Evolutionary conservation across 2,329 filamentous ascomycete species (phyloP).

Genomic region (Eutypella sp.): DNA sequence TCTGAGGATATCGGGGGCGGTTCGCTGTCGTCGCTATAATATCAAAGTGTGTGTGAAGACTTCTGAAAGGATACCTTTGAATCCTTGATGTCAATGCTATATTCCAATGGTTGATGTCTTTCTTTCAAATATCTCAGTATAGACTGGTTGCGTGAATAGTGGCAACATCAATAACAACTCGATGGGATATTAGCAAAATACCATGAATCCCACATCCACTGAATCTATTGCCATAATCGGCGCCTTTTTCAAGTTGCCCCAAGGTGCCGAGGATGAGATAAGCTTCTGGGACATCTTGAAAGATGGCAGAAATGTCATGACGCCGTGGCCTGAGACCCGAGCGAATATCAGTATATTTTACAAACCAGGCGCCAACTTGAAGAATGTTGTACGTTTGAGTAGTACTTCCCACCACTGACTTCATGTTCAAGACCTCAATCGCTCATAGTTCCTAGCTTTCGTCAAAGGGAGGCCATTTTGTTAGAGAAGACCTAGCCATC

Average conservation of each 20-base stretch:
- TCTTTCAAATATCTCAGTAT: no score
- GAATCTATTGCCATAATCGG: background rate
- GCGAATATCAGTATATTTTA: background rate
- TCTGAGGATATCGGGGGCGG: no score
- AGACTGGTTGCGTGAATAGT: no score
- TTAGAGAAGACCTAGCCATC: conserved; percentile 8
- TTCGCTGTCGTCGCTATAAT: no score
- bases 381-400: background rate
- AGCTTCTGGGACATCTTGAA: conserved; percentile 1
- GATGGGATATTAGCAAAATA: no score
- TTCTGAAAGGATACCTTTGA: no score
- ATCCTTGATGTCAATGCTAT: no score
- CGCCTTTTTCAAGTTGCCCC: conserved; percentile 1
- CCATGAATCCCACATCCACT: background rate
- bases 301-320: conserved; percentile 2
- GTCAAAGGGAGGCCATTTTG: conserved; percentile 4
- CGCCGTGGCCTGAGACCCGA: background rate
- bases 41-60: no score
- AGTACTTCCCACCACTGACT: background rate
- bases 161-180: no score
- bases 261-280: background rate
- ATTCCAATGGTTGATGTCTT: no score
- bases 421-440: no score
- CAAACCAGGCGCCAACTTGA: background rate
- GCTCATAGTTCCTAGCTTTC: background rate